A percentile compares a stretch with the other conserved stretches of the same genome.
These are phyloP conservation scores for Zygotorulaspora chibaensis DNA, from an alignment of 805 yeast species.

Conservation along the genomic window DNA sequence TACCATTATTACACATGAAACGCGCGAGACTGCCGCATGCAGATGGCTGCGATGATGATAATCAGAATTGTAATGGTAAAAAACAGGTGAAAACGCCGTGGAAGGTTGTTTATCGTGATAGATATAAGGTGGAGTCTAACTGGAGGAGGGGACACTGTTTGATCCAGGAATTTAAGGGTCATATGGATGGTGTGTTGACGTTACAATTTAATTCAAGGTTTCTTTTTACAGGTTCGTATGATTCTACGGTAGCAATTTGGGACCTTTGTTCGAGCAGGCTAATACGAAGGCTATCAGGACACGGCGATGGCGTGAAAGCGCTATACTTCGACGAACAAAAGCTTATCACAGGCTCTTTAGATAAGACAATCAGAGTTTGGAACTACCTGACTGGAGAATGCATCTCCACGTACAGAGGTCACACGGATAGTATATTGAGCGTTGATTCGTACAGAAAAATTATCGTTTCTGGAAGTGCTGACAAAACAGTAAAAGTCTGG, in stretches of 20 bases:
- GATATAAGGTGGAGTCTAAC: constrained; percentile 86
- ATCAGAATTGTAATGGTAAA: constrained; percentile 24
- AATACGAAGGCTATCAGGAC: constrained; percentile 78
- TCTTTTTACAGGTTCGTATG: constrained; percentile 89
- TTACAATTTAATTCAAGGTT: constrained; percentile 76
- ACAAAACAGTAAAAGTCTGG: constrained; percentile 91
- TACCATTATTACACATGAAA: constrained; percentile 89
- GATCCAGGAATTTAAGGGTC: constrained; percentile 67
- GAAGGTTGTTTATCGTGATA: constrained; percentile 90
- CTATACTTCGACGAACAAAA: constrained; percentile 84
- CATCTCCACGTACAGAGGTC: constrained; percentile 90
- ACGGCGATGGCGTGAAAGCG: constrained; percentile 79
- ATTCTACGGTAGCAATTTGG: constrained; percentile 91
- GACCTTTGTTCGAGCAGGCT: constrained; percentile 75
- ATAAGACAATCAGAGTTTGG: constrained; percentile 91
- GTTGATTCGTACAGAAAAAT: constrained; percentile 78
- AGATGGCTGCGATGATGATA: background rate
- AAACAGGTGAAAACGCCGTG: constrained; percentile 64
- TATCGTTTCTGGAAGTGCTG: constrained; percentile 92
- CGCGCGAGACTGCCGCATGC: constrained; percentile 43
- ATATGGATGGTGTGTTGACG: constrained; percentile 83
- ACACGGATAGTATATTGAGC: constrained; percentile 76
- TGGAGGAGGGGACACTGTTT: constrained; percentile 84
- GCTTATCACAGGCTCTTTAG: constrained; percentile 87
- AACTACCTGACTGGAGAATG: constrained; percentile 92